Evolutionary conservation across 352 stramenopile genomes (phyloP).

Genomic region (Globisporangium rhizosaccharum): DNA sequence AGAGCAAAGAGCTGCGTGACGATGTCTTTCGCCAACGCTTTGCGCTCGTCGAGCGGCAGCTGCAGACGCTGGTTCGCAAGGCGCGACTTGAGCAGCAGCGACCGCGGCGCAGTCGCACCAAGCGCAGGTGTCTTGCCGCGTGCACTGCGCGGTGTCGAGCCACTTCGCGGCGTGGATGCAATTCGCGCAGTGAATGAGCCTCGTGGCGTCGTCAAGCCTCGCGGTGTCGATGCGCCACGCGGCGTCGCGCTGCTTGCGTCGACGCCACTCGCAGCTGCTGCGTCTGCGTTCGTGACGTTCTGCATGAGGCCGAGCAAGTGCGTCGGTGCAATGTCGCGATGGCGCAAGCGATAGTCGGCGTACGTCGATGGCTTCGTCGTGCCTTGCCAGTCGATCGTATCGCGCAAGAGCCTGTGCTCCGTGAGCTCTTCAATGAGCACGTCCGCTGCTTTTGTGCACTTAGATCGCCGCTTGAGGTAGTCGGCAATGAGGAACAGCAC

Average conservation of each 20-base stretch:
- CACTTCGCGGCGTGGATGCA: no score
- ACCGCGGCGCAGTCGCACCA: constrained; percentile 17
- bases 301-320: constrained; percentile 65
- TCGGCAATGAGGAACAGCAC: constrained; percentile 85
- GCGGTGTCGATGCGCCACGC: background rate
- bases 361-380: constrained; percentile 44
- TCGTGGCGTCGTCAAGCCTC: no score
- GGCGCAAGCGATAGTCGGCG: constrained; percentile 67
- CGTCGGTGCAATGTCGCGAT: constrained; percentile 56
- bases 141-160: constrained; percentile 3
- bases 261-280: constrained; percentile 16
- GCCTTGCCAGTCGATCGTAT: constrained; percentile 68
- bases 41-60: constrained; percentile 33
- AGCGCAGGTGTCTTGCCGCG: background rate
- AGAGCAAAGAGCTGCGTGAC: constrained; percentile 39
- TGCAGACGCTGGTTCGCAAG: constrained; percentile 24
- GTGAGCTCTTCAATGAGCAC: constrained; percentile 62
- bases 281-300: constrained; percentile 2
- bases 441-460: constrained; percentile 58
- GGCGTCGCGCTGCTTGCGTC: background rate
- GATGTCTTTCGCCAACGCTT: constrained; percentile 49
- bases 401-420: constrained; percentile 45
- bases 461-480: constrained; percentile 66
- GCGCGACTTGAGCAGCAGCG: constrained; percentile 51
- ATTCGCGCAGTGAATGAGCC: no score